Evolutionary conservation across 2,329 filamentous ascomycete species (phyloP).

Genomic region (Aspergillus aculeatus): DNA sequence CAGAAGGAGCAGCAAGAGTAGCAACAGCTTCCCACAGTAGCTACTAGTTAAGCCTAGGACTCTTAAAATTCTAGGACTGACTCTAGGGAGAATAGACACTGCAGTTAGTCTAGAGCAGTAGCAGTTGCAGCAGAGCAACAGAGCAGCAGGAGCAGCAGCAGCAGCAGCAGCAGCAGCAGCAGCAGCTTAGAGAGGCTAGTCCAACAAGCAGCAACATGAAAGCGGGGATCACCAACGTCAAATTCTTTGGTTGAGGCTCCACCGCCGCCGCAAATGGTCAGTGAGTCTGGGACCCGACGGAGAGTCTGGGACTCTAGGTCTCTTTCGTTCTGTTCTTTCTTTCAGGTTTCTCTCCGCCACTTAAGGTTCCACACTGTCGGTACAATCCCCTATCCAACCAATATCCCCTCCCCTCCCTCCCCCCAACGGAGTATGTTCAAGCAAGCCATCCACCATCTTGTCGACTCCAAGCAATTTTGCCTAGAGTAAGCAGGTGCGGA

Average conservation of each 20-base stretch:
- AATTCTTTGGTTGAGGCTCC: background rate
- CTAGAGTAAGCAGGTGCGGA: background rate
- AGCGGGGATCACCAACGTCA: constrained; percentile 10
- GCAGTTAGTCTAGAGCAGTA: too few species aligned
- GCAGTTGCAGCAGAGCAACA: background rate
- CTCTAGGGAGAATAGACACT: too few species aligned
- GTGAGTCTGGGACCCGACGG: background rate
- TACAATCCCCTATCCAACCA: background rate
- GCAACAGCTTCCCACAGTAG: background rate
- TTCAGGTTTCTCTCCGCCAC: background rate
- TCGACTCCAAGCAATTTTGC: background rate
- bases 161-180: background rate
- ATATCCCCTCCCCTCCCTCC: too few species aligned
- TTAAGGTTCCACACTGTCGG: background rate
- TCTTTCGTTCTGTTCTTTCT: background rate
- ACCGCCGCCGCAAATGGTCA: background rate
- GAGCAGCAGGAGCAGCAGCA: too few species aligned
- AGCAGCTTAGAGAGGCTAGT: background rate
- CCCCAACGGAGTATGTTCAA: background rate
- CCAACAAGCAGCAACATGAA: background rate
- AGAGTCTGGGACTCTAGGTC: too few species aligned
- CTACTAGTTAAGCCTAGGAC: too few species aligned
- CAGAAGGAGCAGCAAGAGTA: constrained; percentile 1
- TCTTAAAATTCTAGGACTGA: too few species aligned
- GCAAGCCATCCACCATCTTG: background rate